These are phyloP conservation scores for Neurospora sp. DNA, from an alignment of 495 filamentous ascomycete genomes.

Conservation along the genomic window DNA sequence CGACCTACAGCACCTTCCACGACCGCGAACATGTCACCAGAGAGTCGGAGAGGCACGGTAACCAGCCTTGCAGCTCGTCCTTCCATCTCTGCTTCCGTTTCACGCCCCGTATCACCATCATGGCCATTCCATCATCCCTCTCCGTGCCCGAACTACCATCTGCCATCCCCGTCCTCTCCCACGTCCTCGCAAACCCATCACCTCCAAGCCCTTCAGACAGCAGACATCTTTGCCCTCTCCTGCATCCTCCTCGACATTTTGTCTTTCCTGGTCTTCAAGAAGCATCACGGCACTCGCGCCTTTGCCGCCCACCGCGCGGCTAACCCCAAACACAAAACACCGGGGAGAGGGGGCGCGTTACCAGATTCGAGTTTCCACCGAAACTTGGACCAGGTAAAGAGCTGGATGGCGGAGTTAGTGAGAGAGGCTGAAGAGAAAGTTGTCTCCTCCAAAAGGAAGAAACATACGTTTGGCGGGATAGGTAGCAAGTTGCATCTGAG, in stretches of 20 bases:
- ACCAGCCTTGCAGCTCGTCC: conserved; percentile 16
- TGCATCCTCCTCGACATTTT: conserved; percentile 61
- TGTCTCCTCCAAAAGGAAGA: conserved; percentile 50
- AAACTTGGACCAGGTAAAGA: conserved; percentile 64
- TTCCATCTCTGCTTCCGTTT: conserved; percentile 19
- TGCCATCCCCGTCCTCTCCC: neutral
- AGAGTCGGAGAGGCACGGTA: neutral
- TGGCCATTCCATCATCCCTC: neutral
- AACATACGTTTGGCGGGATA: conserved; percentile 38
- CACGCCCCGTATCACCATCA: neutral
- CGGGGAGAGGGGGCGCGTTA: conserved; percentile 56
- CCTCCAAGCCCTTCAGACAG: conserved; percentile 33
- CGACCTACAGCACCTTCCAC: neutral
- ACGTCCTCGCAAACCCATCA: conserved; percentile 18
- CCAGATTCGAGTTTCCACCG: conserved; percentile 77
- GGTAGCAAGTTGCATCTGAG: conserved; percentile 9
- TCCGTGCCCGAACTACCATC: neutral
- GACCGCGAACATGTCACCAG: neutral
- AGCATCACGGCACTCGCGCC: conserved; percentile 38
- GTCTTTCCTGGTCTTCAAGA: conserved; percentile 63
- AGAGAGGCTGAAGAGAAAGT: conserved; percentile 32
- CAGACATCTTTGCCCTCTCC: conserved; percentile 72
- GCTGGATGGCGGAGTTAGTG: conserved; percentile 63
- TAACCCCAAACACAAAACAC: conserved; percentile 44
- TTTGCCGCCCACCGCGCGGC: conserved; percentile 65